Conservation (phyloP, 2,329 filamentous ascomycete species). For the Exophiala calicioides region DNA sequence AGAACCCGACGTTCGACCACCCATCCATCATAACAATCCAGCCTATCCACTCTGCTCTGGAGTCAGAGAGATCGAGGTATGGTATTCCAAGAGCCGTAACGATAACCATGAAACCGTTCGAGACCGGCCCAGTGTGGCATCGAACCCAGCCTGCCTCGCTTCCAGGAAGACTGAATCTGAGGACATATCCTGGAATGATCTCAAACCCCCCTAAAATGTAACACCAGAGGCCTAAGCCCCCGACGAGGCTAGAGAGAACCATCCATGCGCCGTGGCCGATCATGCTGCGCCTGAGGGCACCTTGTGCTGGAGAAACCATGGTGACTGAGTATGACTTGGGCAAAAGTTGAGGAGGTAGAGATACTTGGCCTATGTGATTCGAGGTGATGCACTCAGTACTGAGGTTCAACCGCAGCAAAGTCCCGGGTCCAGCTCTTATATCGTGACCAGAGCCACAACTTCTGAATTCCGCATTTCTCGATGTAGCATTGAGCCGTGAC, state of each 20-base stretch:
- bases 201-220: slow-evolving; percentile 9
- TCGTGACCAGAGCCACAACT: too few species aligned
- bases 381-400: too few species aligned
- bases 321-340: not conserved
- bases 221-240: slow-evolving; percentile 7
- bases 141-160: slow-evolving; percentile 10
- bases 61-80: slow-evolving; percentile 9
- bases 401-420: too few species aligned
- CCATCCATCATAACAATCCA: slow-evolving; percentile 15
- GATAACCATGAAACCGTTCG: slow-evolving; percentile 12
- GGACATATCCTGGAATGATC: slow-evolving; percentile 9
- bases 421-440: too few species aligned
- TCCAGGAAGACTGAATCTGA: slow-evolving; percentile 7
- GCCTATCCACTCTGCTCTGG: slow-evolving; percentile 3
- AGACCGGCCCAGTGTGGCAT: slow-evolving; percentile 9
- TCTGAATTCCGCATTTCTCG: too few species aligned
- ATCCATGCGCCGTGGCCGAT: slow-evolving; percentile 7
- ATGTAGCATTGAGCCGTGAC: too few species aligned
- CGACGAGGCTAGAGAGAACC: slow-evolving; percentile 4
- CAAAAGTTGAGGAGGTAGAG: not conserved
- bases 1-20: slow-evolving; percentile 11
- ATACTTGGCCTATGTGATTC: not conserved
- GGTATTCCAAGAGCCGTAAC: slow-evolving; percentile 6
- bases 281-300: slow-evolving; percentile 1
- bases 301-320: slow-evolving; percentile 5